phyloP scores from a whole-genome alignment of 2,329 filamentous ascomycete species.

The Arthrobotrys musiformis region DNA sequence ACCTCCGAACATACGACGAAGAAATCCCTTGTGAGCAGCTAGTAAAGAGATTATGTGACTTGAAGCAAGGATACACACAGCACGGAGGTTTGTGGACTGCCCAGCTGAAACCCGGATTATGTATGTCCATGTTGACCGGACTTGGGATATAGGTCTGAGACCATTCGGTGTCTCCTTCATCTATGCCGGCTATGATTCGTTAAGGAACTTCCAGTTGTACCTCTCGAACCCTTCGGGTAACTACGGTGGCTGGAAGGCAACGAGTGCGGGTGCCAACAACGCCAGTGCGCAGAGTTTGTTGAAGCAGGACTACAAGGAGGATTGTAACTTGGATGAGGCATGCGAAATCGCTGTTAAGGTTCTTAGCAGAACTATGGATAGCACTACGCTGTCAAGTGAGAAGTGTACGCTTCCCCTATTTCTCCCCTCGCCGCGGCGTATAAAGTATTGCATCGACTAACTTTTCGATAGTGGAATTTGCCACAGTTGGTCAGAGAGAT shows the following conservation, averaged over 20 bases:
- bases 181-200: constrained; percentile 96
- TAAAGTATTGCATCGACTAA: constrained; percentile 27
- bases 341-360: constrained; percentile 98
- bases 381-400: constrained; percentile 97
- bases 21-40: constrained; percentile 99
- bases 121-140: neutral
- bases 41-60: constrained; percentile 92
- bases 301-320: constrained; percentile 99
- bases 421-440: neutral
- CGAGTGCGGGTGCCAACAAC: constrained; percentile 97
- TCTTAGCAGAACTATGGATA: constrained; percentile 99
- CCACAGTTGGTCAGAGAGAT: constrained; percentile 93
- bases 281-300: constrained; percentile 94
- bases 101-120: neutral
- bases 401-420: constrained; percentile 78
- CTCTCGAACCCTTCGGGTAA: constrained; percentile 99
- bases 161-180: constrained; percentile 99
- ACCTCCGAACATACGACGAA: constrained; percentile 99
- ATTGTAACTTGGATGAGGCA: constrained; percentile 93
- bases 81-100: constrained; percentile 73
- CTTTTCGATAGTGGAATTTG: constrained; percentile 82
- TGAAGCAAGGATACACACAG: constrained; percentile 99
- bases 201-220: constrained; percentile 97
- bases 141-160: constrained; percentile 72
- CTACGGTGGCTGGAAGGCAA: constrained; percentile 99